phyloP scores from a whole-genome alignment of 2,329 filamentous ascomycete species.

The Tolypocladium album region DNA sequence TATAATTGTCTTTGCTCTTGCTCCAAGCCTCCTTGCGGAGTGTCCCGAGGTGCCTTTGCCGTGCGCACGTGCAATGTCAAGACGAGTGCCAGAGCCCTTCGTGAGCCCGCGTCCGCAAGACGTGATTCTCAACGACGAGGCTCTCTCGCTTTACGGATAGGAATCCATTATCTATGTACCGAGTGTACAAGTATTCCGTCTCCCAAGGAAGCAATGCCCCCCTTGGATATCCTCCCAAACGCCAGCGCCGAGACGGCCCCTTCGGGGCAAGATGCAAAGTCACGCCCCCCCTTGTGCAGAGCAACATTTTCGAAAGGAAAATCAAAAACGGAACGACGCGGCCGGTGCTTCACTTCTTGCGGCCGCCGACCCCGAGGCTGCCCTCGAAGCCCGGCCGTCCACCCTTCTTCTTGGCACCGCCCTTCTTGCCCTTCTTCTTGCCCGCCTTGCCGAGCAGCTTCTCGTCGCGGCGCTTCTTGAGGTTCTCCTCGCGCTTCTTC shows the following conservation, averaged over 20 bases:
- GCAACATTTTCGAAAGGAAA: not conserved
- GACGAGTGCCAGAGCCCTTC: not conserved
- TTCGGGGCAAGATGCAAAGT: not conserved
- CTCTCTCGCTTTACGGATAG: not conserved
- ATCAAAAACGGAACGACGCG: not conserved
- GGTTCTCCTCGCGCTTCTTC: conserved; percentile 71
- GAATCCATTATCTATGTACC: not conserved
- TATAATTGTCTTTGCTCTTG: not conserved
- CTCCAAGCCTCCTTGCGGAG: not conserved
- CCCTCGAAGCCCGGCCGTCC: conserved; percentile 61
- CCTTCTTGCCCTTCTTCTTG: conserved; percentile 42
- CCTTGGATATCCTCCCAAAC: not conserved
- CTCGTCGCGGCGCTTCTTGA: conserved; percentile 63
- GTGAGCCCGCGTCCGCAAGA: not conserved
- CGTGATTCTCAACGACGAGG: not conserved
- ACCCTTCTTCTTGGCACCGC: conserved; percentile 28
- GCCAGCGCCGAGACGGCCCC: conserved; percentile 2
- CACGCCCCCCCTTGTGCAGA: not conserved
- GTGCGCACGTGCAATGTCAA: not conserved
- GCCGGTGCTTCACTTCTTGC: conserved; percentile 28
- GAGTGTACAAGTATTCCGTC: not conserved
- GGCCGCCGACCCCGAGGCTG: conserved; percentile 45
- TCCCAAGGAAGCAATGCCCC: not conserved
- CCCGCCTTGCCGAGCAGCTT: conserved; percentile 50
- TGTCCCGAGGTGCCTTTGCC: not conserved